Base-by-base conservation (phyloP, 2,329 filamentous ascomycete genomes). In the Aspergillus pseudoglaucus region DNA sequence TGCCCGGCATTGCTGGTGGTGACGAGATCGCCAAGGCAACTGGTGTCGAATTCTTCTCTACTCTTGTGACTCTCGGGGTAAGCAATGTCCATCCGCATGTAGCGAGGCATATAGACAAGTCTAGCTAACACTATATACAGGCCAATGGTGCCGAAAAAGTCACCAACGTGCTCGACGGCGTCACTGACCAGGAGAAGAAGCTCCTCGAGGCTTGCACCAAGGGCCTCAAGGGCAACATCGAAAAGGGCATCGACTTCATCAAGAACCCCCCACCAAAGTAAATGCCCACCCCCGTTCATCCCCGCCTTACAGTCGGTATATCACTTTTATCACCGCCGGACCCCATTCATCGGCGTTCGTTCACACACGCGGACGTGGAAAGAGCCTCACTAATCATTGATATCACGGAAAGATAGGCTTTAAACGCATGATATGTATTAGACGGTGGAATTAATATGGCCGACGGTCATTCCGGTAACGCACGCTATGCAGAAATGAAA, bases 11-110 rank as follows among this genome's bases (percentile, higher is more conserved):
- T 44, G 75, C 86, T 47, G 93, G 91, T 53, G 93, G 93, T 65
- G 87, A 91, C 46, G 88, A 82, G 58, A 85, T 98, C 61, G 80
- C 80, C 54, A 89, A 95, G 79, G 82, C 84, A 65, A 89, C 85
- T 53, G 90, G 90, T 59, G 73, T 81, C 55, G 90, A 98, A 48
- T 98, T 88, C 80, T 98, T 98, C 82, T 95, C 93, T 50, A 89
- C 94, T 47, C 91, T 90, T 52, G 82, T 97, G 59, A 88, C 95
- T 76, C 89, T 98, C 59, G 93, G 93, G 66, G 90, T 94, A 86
- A 76, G 88, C 79, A 35, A 42, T 25, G 25, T 23, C 46, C 42
- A 38, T 44, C 62, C 67, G 22, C 22, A 5, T 22, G 22, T 22
- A 22, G 22, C 59, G 68, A 64, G 60, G 44, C 59, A 47, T 50